These are phyloP conservation scores for Heliosperma pusillum DNA, from an alignment of 148 eudicot genomes.

Conservation along the genomic window DNA sequence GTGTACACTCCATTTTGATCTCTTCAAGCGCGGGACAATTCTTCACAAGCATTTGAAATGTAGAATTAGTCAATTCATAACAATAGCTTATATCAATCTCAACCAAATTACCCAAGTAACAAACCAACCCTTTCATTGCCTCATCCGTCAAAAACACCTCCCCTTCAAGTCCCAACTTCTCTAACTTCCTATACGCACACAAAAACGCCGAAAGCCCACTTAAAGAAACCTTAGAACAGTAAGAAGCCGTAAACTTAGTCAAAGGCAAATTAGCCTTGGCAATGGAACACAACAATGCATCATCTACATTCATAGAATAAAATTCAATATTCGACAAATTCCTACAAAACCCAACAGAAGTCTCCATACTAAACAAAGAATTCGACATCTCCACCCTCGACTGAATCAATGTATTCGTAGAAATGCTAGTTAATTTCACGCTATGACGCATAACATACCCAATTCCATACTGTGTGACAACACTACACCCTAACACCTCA, in stretches of 20 bases:
- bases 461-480: not conserved
- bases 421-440: not conserved
- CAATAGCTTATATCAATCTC: not conserved
- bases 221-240: not conserved
- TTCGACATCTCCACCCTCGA: not conserved
- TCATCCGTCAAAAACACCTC: not conserved
- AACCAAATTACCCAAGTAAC: not conserved
- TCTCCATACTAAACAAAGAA: not conserved
- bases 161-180: not conserved
- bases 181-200: not conserved
- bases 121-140: not conserved
- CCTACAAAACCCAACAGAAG: not conserved
- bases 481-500: not conserved
- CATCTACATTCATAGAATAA: not conserved
- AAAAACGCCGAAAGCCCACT: not conserved
- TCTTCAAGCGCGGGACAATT: not conserved
- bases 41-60: not conserved
- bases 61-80: not conserved
- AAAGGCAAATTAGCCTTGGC: conserved; percentile 8
- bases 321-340: conserved; percentile 1
- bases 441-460: not conserved
- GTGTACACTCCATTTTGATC: not conserved
- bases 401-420: not conserved
- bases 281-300: not conserved
- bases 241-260: not conserved